Percentiles rank a stretch among this genome's conserved stretches.
These are phyloP conservation scores for Pogostemon cablin DNA, from an alignment of 257 asterid species.

Conservation along the genomic window DNA sequence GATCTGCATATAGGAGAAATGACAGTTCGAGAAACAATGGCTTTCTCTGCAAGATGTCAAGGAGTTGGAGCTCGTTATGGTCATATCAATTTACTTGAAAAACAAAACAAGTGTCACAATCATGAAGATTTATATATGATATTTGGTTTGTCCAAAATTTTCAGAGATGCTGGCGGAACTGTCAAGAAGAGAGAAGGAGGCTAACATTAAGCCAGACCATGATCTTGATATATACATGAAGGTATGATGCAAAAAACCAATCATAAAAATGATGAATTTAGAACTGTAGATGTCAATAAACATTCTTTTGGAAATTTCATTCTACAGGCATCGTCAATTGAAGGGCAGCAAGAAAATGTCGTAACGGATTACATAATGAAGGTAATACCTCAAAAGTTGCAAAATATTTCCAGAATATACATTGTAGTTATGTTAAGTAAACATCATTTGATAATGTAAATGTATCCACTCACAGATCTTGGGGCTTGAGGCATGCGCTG, in stretches of 20 bases:
- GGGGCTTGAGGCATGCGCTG: slow-evolving; percentile 93
- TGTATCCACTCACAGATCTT: slow-evolving; percentile 48
- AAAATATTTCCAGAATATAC: not conserved
- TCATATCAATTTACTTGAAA: slow-evolving; percentile 22
- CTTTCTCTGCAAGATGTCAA: slow-evolving; percentile 94
- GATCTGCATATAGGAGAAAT: slow-evolving; percentile 87
- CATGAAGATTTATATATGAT: not conserved
- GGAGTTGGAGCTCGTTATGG: slow-evolving; percentile 89
- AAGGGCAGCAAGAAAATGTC: slow-evolving; percentile 82
- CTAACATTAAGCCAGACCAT: slow-evolving; percentile 82
- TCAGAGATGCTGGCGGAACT: slow-evolving; percentile 76
- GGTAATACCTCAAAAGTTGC: slow-evolving; percentile 41
- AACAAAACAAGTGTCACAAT: not conserved
- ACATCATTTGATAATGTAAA: slow-evolving; percentile 6
- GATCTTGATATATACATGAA: slow-evolving; percentile 88
- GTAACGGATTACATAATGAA: slow-evolving; percentile 83
- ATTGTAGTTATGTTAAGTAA: not conserved
- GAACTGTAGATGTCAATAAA: not conserved
- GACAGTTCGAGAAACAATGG: slow-evolving; percentile 90
- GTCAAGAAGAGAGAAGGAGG: slow-evolving; percentile 87
- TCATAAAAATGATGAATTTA: not conserved
- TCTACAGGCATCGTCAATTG: slow-evolving; percentile 70
- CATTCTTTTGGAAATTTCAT: slow-evolving; percentile 12
- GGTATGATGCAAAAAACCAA: slow-evolving; percentile 43
- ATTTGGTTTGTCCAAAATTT: slow-evolving; percentile 16